These are phyloP conservation scores for Torrubiella hemipterigena DNA, from an alignment of 2,329 filamentous ascomycete species.

Conservation along the genomic window DNA sequence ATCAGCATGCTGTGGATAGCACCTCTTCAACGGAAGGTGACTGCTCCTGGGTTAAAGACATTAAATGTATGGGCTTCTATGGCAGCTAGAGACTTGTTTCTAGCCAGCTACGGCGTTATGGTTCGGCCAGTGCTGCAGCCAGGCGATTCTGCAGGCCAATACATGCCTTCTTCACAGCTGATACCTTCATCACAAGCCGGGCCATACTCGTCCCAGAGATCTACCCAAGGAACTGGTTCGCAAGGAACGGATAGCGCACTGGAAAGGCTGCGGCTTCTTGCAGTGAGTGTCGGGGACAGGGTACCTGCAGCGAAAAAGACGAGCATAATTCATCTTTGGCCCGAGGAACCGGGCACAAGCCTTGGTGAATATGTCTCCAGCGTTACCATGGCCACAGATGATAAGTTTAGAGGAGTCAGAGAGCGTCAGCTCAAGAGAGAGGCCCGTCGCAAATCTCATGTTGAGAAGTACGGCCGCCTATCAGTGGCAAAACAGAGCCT, in stretches of 20 bases:
- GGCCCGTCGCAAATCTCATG: slow-evolving; percentile 18
- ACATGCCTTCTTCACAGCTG: slow-evolving; percentile 13
- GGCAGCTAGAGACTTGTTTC: slow-evolving; percentile 20
- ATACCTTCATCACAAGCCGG: slow-evolving; percentile 1
- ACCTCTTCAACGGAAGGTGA: too few species aligned
- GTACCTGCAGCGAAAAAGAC: slow-evolving; percentile 15
- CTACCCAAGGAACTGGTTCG: slow-evolving; percentile 10
- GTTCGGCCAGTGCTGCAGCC: slow-evolving; percentile 18
- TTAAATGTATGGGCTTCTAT: slow-evolving; percentile 20
- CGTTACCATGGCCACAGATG: slow-evolving; percentile 21
- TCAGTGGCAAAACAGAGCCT: slow-evolving; percentile 12
- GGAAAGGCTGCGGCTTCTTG: slow-evolving; percentile 21
- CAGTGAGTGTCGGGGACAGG: slow-evolving; percentile 15
- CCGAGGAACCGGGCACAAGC: slow-evolving; percentile 21
- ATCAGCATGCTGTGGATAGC: too few species aligned
- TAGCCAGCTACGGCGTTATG: slow-evolving; percentile 21
- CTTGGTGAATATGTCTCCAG: slow-evolving; percentile 25
- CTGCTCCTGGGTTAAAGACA: too few species aligned
- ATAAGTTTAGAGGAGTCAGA: slow-evolving; percentile 20
- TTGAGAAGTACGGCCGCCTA: slow-evolving; percentile 19
- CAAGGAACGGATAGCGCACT: slow-evolving; percentile 15
- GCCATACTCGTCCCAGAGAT: slow-evolving; percentile 4
- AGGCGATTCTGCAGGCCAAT: slow-evolving; percentile 6
- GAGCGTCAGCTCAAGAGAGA: slow-evolving; percentile 20
- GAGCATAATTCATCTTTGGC: slow-evolving; percentile 25